Percentiles rank a stretch among this genome's conserved stretches.
Evolutionary conservation across 2,329 filamentous ascomycete species (phyloP).

Genomic region (Cladosporium oxysporum): DNA sequence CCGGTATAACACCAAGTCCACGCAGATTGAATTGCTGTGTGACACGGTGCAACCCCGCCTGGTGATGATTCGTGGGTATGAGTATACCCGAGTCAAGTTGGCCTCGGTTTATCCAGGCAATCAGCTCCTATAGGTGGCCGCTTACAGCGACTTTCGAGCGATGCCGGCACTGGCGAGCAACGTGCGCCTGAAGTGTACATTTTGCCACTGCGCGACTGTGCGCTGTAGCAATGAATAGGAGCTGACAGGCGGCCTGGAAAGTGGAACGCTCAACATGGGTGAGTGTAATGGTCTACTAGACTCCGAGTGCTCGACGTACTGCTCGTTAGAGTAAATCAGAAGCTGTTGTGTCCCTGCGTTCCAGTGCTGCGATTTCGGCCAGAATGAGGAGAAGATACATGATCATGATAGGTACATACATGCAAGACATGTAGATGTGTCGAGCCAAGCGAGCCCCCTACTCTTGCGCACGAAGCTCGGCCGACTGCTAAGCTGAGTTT

Average conservation of each 20-base stretch:
- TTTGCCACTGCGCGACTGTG: background rate
- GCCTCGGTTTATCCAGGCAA: background rate
- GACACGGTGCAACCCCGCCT: background rate
- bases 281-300: background rate
- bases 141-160: background rate
- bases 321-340: background rate
- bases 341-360: background rate
- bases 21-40: background rate
- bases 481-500: background rate
- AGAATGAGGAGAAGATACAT: background rate
- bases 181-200: background rate
- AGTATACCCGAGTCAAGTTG: background rate
- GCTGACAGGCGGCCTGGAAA: background rate
- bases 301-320: background rate
- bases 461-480: background rate
- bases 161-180: background rate
- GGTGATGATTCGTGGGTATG: background rate
- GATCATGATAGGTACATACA: too few relatives aligned
- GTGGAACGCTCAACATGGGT: background rate
- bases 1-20: background rate
- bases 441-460: too few relatives aligned
- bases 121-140: background rate
- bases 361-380: background rate
- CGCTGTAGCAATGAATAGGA: background rate
- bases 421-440: too few relatives aligned